Evolutionary conservation across 805 yeast species (phyloP), one percentile per base, ranked within the genome.

Genomic region (Candida peoriensis): DNA sequence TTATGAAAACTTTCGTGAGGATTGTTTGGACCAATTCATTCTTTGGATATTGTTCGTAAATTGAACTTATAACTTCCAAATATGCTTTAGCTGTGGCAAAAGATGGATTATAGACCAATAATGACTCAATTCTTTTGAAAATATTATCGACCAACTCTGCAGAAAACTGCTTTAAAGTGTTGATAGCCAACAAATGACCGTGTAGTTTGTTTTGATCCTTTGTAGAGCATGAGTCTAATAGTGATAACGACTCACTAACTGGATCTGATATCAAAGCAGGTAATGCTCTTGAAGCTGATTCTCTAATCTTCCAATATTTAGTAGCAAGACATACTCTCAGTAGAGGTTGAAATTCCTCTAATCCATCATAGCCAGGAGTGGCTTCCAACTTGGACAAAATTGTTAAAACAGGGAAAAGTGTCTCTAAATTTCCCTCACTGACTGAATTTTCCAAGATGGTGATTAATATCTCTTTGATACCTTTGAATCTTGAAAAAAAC

Each of bases 261-360:
- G 59, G 47, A 8, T 60, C 52, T 1, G 58, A 62, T 1, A 73
- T 54, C 31, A 81, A 55, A 0, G 79, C 60, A 0, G 81, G 73
- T 2, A 85, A 48, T 5, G 87, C 74, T 50, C 78, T 68, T 0
- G 96, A 85, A 1, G 95, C 83, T 74, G 85, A 74, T 51, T 89
- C 96, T 42, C 98, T 70, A 8, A 93, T 70, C 48, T 87, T 87
- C 96, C 96, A 90, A 36, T 69, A 63, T 28, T 57, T 58, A 39
- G 76, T 72, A 1, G 63, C 61, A 20, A 89, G 59, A 42, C 81
- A 69, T 14, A 48, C 34, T 18, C 63, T 45, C 12, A 85, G 58
- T 15, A 72, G 54, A 0, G 69, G 68, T 31, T 64, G 59, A 47
- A 87, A 81, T 6, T 64, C 74, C 7, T 58, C 59, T 32, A 82